Evolutionary conservation across 768 basidiomycete genomes (phyloP), one percentile per base, ranked within the genome.

Genomic region (Boletus rubroflammeus): DNA sequence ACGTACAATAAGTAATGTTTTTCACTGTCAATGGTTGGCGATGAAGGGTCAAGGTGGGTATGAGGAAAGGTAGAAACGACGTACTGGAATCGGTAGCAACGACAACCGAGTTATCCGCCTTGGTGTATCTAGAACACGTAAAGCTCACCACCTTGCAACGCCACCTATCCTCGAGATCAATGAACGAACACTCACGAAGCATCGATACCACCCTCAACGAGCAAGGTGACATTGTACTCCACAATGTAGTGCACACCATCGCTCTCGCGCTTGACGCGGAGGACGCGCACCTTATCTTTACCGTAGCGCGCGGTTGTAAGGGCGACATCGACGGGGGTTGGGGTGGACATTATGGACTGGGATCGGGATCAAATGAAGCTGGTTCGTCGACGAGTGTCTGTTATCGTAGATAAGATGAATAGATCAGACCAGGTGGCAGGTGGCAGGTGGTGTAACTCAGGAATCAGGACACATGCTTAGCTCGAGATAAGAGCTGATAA

Each of bases 81-180:
- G 63, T 62, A 92, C 91, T 86, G 1, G 91, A 90, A 72, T 98
- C 95, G 1, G 94, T 98, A 3, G 95, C 86, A 2, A 98, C 92
- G 10, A 97, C 79, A 10, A 86, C 83, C 3, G 80, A 80, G 72
- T 98, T 98, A 66, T 98, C 92, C 0, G 90, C 92, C 59, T 91
- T 61, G 4, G 91, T 96, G 70, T 89, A 98, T 62, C 91, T 91
- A 42, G 41, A 46, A 44, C 29, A 29, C 8, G 29, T 19, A 10
- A 29, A 48, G 5, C 3, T 62, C 48, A 55, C 11, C 21, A 17
- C n/a, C 17, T 23, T 23, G 29, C 17, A 34, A 21, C 8, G 7
- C 26, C n/a, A 8, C 36, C 14, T 14, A 9, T 4, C 19, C 39
- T 23, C 10, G 43, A 7, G 26, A 46, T 1, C 13, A 4, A 26